Evolutionary conservation across 257 asterid species (phyloP).

Genomic region (Rhazya stricta): DNA sequence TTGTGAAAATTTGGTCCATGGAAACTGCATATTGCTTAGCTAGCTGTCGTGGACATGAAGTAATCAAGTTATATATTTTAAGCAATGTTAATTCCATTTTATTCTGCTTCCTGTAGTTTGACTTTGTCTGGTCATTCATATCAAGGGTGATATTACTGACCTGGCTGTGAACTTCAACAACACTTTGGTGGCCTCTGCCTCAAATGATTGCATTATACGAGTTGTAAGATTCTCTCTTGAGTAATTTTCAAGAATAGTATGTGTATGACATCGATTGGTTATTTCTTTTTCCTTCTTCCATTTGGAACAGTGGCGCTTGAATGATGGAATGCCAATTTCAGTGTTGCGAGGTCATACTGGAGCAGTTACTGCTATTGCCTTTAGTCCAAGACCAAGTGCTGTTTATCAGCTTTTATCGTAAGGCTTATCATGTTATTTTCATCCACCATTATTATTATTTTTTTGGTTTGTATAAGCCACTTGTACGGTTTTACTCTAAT

Average conservation of each 20-base stretch:
- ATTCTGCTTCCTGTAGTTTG: slow-evolving; percentile 23
- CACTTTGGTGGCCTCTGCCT: slow-evolving; percentile 90
- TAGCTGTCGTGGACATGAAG: slow-evolving; percentile 99
- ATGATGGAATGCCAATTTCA: slow-evolving; percentile 91
- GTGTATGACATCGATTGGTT: slow-evolving; percentile 13
- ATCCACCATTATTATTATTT: background rate
- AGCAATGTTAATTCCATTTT: slow-evolving; percentile 10
- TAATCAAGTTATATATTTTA: slow-evolving; percentile 29
- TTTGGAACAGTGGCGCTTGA: slow-evolving; percentile 81
- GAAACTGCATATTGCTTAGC: slow-evolving; percentile 96
- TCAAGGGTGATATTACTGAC: slow-evolving; percentile 96
- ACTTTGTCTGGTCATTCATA: slow-evolving; percentile 17
- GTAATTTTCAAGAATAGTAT: slow-evolving; percentile 4
- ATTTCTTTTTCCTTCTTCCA: slow-evolving; percentile 22
- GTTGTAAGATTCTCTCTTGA: slow-evolving; percentile 55
- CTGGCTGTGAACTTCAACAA: slow-evolving; percentile 90
- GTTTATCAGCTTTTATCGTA: slow-evolving; percentile 87
- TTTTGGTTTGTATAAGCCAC: background rate
- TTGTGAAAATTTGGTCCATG: slow-evolving; percentile 97
- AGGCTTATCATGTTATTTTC: slow-evolving; percentile 22
- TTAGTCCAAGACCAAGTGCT: slow-evolving; percentile 87
- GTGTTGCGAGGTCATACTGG: slow-evolving; percentile 91
- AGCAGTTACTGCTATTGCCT: slow-evolving; percentile 96
- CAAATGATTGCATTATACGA: slow-evolving; percentile 85
- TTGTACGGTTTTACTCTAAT: background rate